Conservation (phyloP, 2,329 filamentous ascomycete genomes). For the Rutstroemia sp. region DNA sequence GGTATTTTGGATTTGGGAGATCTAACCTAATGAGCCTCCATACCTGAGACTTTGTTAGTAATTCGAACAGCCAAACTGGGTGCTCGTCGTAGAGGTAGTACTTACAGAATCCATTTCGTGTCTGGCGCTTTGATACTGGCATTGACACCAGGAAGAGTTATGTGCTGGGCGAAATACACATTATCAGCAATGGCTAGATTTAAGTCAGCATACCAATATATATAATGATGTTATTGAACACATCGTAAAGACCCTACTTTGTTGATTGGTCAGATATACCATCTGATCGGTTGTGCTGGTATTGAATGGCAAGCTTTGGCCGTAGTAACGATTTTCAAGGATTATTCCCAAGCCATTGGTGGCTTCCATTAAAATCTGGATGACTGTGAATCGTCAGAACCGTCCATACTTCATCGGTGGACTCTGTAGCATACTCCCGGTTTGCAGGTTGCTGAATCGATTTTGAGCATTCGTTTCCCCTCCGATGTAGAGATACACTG, state of each 20-base stretch:
- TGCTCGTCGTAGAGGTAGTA: neutral
- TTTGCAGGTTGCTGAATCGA: constrained; percentile 33
- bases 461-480: constrained; percentile 37
- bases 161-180: constrained; percentile 42
- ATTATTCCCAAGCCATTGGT: constrained; percentile 48
- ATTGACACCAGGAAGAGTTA: constrained; percentile 37
- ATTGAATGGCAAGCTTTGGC: constrained; percentile 40
- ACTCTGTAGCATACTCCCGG: constrained; percentile 29
- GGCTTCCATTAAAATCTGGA: constrained; percentile 46
- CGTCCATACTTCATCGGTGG: constrained; percentile 2
- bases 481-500: constrained; percentile 40
- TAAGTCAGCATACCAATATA: no score
- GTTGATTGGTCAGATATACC: constrained; percentile 42
- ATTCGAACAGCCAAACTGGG: neutral
- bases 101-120: constrained; percentile 42
- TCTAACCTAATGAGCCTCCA: neutral
- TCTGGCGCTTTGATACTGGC: constrained; percentile 35
- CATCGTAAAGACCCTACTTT: constrained; percentile 27
- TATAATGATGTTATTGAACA: no score
- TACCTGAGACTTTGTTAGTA: neutral
- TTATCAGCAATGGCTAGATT: constrained; percentile 40
- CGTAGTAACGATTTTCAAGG: constrained; percentile 45
- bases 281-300: constrained; percentile 42
- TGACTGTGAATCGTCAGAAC: constrained; percentile 31
- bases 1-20: no score